Base-by-base conservation (phyloP, 768 basidiomycete species). In the Naganishia vaughanmartiniae region DNA sequence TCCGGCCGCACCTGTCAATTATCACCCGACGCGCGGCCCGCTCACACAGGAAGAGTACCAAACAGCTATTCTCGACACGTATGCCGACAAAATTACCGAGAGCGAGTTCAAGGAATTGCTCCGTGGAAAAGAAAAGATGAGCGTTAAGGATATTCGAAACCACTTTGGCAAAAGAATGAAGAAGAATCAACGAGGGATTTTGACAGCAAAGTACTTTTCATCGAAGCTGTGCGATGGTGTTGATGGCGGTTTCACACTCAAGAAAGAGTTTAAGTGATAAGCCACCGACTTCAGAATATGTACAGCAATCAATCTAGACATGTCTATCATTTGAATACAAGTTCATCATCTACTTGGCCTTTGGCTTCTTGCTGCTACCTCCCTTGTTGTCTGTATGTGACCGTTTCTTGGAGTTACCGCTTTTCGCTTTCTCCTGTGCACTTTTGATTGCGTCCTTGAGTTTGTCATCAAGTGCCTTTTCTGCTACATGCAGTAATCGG, bases 141-240 rank as follows among this genome's bases (percentile, higher is more conserved):
- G 24, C 42, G 60, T 63, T 24, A 63, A 63, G 39, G 60, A 63
- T n/a, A 63, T 63, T 34, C 60, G 60, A 26, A 42, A 63, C 42
- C 60, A 63, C 60, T 63, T 63, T 28, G 60, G 60, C 36, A 63
- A 63, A 42, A 42, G 60, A 63, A 63, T 63, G 60, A 63, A 63
- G 60, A 63, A 63, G 42, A 63, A 63, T 45, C 60, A 42, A 30
- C 36, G 60, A 15, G 60, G 60, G 14, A 63, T 63, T 26, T 12
- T 45, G 1, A 45, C 39, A 11, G 60, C 60, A 26, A 63, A 63
- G 33, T 63, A 11, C 26, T 42, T 63, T 17, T 63, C 60, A 1
- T 42, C 24, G 39, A 63, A 63, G 39, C 28, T 34, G 24, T 63
- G 42, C 26, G 39, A 63, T 34, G 33, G 39, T 14, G 60, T 63